Base-by-base conservation (phyloP, 2,329 filamentous ascomycete species). In the Xylaria digitata region DNA sequence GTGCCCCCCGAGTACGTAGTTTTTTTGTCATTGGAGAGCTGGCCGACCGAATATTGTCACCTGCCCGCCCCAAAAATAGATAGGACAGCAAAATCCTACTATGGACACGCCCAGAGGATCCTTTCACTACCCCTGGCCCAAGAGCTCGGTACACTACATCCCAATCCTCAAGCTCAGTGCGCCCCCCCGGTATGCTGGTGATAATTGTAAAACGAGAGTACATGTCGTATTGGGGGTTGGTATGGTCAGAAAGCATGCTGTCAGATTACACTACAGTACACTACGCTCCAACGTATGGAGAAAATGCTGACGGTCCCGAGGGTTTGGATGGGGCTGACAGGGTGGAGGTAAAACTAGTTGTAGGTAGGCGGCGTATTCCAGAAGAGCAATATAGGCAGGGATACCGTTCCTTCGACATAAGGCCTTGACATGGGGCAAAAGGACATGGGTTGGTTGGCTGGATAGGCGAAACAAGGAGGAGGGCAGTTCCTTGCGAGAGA, bases 301-400 rank as follows among this genome's bases (percentile, higher is more conserved):
- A 58, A 55, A 40, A 40, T 57, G 57, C 52, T 63, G 60, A 64
- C 63, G 63, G 67, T 69, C 67, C 67, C 67, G 67, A 69, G 48
- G 7, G 56, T 64, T 50, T 66, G 67, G 67, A 63, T 66, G 67
- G 66, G 66, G 63, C 56, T 42, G 40, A 45, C 46, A 58, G 52
- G 50, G 65, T 60, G 37, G 53, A 54, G 43, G 60, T 56, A 48
- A 66, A 40, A 19, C 59, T 45, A 54, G 40, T 5, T 54, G 54
- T 54, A 62, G 42, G 42, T 21, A 26, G 50, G 30, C 45, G 26
- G 23, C 49, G 23, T 46, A 43, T 43, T 62, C 30, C 23, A 46
- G 37, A 40, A 56, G 21, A 30, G 26, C 49, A 37, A 40, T 64
- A 60, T 56, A 58, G 13, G 19, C 61, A 37, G 65, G 65, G 65